Evolutionary conservation across 2,329 filamentous ascomycete genomes (phyloP), one percentile per base, ranked within the genome.

Genomic region (Fusarium drepaniforme): DNA sequence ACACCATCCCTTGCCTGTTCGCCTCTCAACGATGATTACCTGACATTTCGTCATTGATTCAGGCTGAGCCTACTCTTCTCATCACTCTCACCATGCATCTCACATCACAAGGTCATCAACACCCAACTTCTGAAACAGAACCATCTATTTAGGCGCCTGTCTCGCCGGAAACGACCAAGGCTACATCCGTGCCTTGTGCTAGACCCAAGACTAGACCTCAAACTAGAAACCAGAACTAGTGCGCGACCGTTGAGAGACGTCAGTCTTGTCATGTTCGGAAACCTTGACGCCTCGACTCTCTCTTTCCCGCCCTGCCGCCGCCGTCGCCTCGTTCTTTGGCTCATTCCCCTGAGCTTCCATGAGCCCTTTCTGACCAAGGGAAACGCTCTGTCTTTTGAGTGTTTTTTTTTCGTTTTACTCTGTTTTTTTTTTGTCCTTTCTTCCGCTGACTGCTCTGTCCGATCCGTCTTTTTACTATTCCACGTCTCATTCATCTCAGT

Each of bases 221-320:
- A 51, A 51, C 35, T 28, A 59, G 37, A 57, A 35, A 33, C 51
- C 46, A 57, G 23, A 44, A 68, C 59, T 42, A 38, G 35, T 23
- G 40, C 28, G 53, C 25, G 67, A 44, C 46, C 66, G 37, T 63
- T 21, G 61, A 63, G 61, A 63, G 49, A n/a, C 18, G 61, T 64
- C 67, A 46, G 23, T n/a, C 59, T 13, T 60, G 15, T 33, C 44
- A 73, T 61, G 56, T 62, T 58, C 42, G 18, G 30, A 30, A 63
- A 60, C 42, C 64, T 69, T 49, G 66, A 71, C 72, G 72, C 72
- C 72, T 73, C 71, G 46, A 46, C 63, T 37, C 13, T 61, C 21
- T n/a, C 28, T 38, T 56, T 23, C 64, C 64, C 53, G 23, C 28
- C 38, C 42, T 49, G 12, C 51, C 57, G 21, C 69, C 58, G 51